Conservation (phyloP, 2,329 filamentous ascomycete genomes). For the Paracoccidioides lutzii region DNA sequence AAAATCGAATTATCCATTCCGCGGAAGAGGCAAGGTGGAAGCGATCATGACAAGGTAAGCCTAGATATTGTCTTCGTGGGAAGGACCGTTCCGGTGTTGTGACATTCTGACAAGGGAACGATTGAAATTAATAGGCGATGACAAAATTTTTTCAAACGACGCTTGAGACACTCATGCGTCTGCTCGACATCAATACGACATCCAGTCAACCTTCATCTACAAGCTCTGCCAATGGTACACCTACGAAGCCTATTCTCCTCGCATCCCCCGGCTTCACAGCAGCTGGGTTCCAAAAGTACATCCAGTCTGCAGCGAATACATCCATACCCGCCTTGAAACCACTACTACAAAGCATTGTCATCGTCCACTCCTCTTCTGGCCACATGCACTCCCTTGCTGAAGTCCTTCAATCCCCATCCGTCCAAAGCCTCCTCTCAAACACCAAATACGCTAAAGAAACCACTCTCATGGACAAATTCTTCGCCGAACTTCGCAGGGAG, state of each 20-base stretch:
- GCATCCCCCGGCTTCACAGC: constrained; percentile 86
- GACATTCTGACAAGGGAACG: not conserved
- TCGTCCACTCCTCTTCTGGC: constrained; percentile 74
- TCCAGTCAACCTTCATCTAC: constrained; percentile 26
- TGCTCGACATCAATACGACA: constrained; percentile 55
- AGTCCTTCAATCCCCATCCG: constrained; percentile 67
- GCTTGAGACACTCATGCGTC: constrained; percentile 60
- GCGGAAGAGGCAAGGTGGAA: constrained; percentile 34
- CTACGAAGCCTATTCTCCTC: constrained; percentile 54
- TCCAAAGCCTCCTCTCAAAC: constrained; percentile 64
- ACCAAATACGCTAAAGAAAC: constrained; percentile 83
- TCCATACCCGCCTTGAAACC: constrained; percentile 55
- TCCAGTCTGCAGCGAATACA: constrained; percentile 47
- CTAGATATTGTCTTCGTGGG: not conserved
- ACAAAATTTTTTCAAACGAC: constrained; percentile 66
- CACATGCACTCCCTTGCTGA: constrained; percentile 81
- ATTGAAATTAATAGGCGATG: constrained; percentile 41
- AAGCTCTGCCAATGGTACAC: constrained; percentile 37
- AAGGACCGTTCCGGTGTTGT: not conserved
- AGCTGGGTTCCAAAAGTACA: constrained; percentile 63
- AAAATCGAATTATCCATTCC: constrained; percentile 37
- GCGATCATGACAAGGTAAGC: constrained; percentile 37
- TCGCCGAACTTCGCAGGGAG: constrained; percentile 63
- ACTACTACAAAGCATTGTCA: constrained; percentile 44
- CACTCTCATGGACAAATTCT: constrained; percentile 70